These are phyloP conservation scores for Colletotrichum sp. DNA, from an alignment of 2,329 filamentous ascomycete species.

Conservation along the genomic window DNA sequence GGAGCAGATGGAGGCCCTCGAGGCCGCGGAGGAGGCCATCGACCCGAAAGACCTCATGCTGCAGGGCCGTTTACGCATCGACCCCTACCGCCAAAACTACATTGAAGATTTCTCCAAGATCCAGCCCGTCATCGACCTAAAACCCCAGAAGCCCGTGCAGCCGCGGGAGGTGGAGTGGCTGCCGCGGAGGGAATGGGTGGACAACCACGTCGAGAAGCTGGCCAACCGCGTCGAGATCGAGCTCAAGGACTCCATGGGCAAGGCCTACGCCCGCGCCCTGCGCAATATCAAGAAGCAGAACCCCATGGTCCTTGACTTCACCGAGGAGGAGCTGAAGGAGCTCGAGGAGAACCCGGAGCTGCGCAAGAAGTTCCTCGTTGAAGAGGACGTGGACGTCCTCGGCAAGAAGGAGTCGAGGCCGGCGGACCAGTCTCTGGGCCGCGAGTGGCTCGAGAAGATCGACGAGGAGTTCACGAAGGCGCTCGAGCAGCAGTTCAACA, in stretches of 20 bases:
- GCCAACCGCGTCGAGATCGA: conserved; percentile 46
- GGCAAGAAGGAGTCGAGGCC: conserved; percentile 1
- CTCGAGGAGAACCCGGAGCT: conserved; percentile 43
- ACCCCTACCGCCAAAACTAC: conserved; percentile 76
- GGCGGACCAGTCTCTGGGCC: neutral
- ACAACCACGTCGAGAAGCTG: conserved; percentile 60
- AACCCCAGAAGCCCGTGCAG: conserved; percentile 53
- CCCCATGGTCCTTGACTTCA: conserved; percentile 60
- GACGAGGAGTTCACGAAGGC: conserved; percentile 29
- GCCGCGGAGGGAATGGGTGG: conserved; percentile 63
- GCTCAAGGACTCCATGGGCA: conserved; percentile 45
- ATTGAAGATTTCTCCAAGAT: conserved; percentile 83
- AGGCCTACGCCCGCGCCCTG: conserved; percentile 46
- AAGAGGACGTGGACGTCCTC: conserved; percentile 22
- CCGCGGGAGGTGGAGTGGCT: conserved; percentile 63
- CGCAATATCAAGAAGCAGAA: conserved; percentile 46
- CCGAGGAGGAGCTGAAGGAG: conserved; percentile 52
- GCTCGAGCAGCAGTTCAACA: conserved; percentile 24
- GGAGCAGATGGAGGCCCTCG: conserved; percentile 81
- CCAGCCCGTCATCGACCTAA: conserved; percentile 79
- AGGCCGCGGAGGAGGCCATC: conserved; percentile 80
- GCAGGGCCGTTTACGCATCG: conserved; percentile 74
- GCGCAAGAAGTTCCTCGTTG: conserved; percentile 40
- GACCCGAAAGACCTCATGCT: conserved; percentile 74
- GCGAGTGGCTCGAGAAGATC: conserved; percentile 19